Base-by-base conservation (phyloP, 306 rosid species). In the Morella rubra region DNA sequence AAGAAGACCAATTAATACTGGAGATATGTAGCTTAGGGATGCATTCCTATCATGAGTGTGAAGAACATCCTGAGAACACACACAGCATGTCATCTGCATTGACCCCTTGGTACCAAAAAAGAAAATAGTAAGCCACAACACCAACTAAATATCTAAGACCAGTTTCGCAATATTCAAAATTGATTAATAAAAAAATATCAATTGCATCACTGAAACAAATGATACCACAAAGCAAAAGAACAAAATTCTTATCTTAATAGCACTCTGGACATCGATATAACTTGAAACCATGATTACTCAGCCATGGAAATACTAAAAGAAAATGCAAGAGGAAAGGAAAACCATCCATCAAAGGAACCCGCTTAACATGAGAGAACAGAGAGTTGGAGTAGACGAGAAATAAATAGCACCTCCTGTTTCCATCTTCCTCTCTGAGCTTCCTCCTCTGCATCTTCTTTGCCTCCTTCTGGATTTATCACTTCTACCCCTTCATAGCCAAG, bases 341-440 rank as follows among this genome's bases (percentile, higher is more conserved):
- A 59, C 61, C 62, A 62, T 40, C 46, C 44, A 45, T 50, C 59
- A 42, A 55, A 52, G 50, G 10, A 51, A 59, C 75, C 51, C 22
- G 47, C 37, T 76, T 64, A 24, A 73, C 66, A 78, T 53, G 54
- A 52, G 40, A 51, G 56, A 67, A 79, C 62, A 66, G 54, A 24
- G 53, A 47, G 68, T 44, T 44, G 22, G 60, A 61, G 27, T 40
- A 60, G 73, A 32, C 47, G 71, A 72, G 20, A 13, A 22, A 20
- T 46, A 71, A 55, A 18, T 51, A 44, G 59, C 60, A 93, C 98
- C 97, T 93, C 97, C 56, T 88, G 85, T 64, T 82, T 91, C 98
- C 98, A 93, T 89, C 98, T 91, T 87, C 98, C 98, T 84, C 81
- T 89, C 22, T 86, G 85, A 78, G 91, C 89, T 87, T 93, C 98